phyloP scores from a whole-genome alignment of 2,329 filamentous ascomycete species.

The Stemphylium lycopersici region DNA sequence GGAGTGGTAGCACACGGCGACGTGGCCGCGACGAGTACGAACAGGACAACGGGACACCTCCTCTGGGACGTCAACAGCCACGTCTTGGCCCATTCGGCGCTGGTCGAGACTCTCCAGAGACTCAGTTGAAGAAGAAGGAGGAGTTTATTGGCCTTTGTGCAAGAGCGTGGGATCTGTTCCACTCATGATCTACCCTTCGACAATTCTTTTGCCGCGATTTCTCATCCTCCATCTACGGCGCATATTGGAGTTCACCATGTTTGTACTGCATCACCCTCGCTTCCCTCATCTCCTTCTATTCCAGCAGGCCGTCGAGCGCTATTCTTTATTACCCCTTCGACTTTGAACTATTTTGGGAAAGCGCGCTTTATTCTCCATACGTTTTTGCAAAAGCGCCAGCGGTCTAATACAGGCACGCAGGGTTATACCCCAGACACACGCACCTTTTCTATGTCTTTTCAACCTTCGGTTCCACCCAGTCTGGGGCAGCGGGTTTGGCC shows the following conservation, averaged over 20 bases:
- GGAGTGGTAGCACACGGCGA: conserved; percentile 70
- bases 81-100: conserved; percentile 72
- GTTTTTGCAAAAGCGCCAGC: conserved; percentile 34
- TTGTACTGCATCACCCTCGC: conserved; percentile 29
- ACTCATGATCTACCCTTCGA: conserved; percentile 65
- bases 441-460: conserved; percentile 9
- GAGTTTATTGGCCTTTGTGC: conserved; percentile 88
- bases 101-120: conserved; percentile 82
- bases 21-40: conserved; percentile 90
- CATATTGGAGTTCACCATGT: conserved; percentile 29
- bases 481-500: too few species aligned
- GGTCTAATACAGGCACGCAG: conserved; percentile 32
- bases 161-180: conserved; percentile 95
- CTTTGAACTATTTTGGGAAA: conserved; percentile 11
- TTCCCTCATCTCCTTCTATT: conserved; percentile 26
- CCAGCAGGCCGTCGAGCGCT: conserved; percentile 13
- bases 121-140: conserved; percentile 83
- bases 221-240: conserved; percentile 17
- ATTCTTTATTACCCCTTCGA: conserved; percentile 21
- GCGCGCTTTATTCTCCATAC: conserved; percentile 11
- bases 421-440: conserved; percentile 23
- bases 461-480: too few species aligned
- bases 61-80: conserved; percentile 69
- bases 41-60: conserved; percentile 81
- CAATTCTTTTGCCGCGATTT: conserved; percentile 16